Evolutionary conservation across 1,284 basidiomycete genomes (phyloP).

Genomic region (Tylopilus sp.): DNA sequence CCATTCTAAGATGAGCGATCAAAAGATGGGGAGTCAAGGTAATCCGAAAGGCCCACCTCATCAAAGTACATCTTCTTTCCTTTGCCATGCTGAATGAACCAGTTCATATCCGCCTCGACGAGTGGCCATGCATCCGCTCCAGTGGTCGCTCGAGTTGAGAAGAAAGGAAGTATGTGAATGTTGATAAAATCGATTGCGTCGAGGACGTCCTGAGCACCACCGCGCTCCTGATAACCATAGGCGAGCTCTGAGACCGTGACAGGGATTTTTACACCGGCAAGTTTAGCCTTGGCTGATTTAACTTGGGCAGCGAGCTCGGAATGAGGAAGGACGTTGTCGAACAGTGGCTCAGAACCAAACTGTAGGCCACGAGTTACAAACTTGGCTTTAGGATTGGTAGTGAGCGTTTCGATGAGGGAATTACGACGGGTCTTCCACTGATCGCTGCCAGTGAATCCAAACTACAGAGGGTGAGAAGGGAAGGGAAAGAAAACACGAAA

Average conservation of each 20-base stretch:
- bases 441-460: constrained; percentile 57
- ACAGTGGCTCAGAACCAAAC: constrained; percentile 76
- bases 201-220: constrained; percentile 56
- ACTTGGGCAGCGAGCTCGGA: constrained; percentile 55
- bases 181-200: constrained; percentile 64
- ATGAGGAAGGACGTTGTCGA: constrained; percentile 54
- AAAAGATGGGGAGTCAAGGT: neutral
- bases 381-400: constrained; percentile 60
- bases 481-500: neutral
- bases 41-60: constrained; percentile 40
- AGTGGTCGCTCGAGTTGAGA: constrained; percentile 45
- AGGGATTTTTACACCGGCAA: constrained; percentile 55
- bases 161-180: constrained; percentile 74
- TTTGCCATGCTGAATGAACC: constrained; percentile 55
- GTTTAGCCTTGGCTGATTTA: constrained; percentile 44
- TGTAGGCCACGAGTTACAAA: constrained; percentile 66
- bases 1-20: constrained; percentile 49
- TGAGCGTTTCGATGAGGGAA: constrained; percentile 50
- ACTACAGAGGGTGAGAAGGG: constrained; percentile 37
- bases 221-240: constrained; percentile 49
- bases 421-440: constrained; percentile 56
- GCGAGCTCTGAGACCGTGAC: constrained; percentile 59
- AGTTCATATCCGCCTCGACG: constrained; percentile 56
- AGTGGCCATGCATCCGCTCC: constrained; percentile 50
- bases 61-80: constrained; percentile 73